Evolutionary conservation across 768 basidiomycete genomes (phyloP), one percentile per base, ranked within the genome.

Genomic region (Phylloporus sp.): DNA sequence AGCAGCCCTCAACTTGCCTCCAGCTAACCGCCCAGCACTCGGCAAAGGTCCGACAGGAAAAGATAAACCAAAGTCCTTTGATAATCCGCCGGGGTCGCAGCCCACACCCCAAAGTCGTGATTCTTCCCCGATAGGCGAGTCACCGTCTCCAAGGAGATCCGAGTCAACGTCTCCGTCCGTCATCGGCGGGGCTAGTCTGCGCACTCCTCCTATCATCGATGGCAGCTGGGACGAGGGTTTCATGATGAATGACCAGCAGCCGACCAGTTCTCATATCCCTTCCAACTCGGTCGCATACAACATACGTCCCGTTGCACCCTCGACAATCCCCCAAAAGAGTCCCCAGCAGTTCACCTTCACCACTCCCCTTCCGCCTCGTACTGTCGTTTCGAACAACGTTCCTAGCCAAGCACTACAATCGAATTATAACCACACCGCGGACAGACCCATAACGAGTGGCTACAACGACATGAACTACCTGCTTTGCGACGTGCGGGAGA

Each of bases 21-120:
- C 86, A 20, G 85, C 88, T 54, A 80, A 78, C 63, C 77, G 90
- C 57, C 79, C 81, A 16, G 70, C 83, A 3, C 76, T 93, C 45
- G 91, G 90, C 40, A 90, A 84, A 71, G 90, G 90, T 42, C 91
- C 90, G 24, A 93, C 90, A 0, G 90, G 90, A 29, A 90, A 91
- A 69, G 90, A 92, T 67, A 91, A 82, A 63, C 84, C 86, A 45
- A 88, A 77, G 59, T 46, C 66, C 7, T 71, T 71, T n/a, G 79
- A 81, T 45, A 60, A 57, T 28, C 47, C 55, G 22, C 51, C 62
- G 48, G 52, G 49, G 20, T 62, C 70, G 1, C 72, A 73, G 46
- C 70, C 75, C 27, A 67, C 73, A 5, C 80, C 76, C n/a, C 72
- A 83, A 29, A 76, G 84, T 50, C 75, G 76, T 18, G 81, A 82